phyloP scores from a whole-genome alignment of 2,329 filamentous ascomycete genomes.

The Arthrobotrys pseudoclavata region DNA sequence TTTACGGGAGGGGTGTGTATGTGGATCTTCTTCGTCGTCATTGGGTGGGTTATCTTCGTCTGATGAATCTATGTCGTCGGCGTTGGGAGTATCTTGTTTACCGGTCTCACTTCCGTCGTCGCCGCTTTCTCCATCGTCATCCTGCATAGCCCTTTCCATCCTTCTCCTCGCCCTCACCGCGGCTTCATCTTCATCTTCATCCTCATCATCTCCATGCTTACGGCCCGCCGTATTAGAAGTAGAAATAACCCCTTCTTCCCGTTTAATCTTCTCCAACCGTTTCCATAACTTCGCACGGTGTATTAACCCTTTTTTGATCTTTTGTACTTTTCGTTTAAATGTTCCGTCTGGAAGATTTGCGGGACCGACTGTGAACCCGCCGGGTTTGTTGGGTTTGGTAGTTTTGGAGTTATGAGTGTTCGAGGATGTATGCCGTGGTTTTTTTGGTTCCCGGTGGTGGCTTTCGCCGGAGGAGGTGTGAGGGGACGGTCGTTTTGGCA shows the following conservation, averaged over 20 bases:
- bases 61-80: neutral
- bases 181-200: conserved; percentile 59
- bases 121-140: conserved; percentile 61
- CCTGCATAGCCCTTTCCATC: conserved; percentile 63
- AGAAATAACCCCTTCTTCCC: conserved; percentile 69
- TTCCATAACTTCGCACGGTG: conserved; percentile 95
- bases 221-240: conserved; percentile 63
- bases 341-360: conserved; percentile 91
- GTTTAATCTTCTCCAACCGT: conserved; percentile 88
- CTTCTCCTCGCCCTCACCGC: conserved; percentile 61
- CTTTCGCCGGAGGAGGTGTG: conserved; percentile 5
- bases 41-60: conserved; percentile 34
- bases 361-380: conserved; percentile 88
- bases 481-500: conserved; percentile 39
- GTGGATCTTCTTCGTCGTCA: conserved; percentile 44
- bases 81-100: neutral
- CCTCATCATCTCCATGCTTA: neutral
- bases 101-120: conserved; percentile 1
- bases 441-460: conserved; percentile 1
- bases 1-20: conserved; percentile 48
- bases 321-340: conserved; percentile 86
- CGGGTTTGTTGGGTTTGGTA: conserved; percentile 66
- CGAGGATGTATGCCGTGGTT: conserved; percentile 20
- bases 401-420: neutral
- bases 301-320: conserved; percentile 90